Conservation (phyloP, 2,329 filamentous ascomycete genomes). For the Coniella lustricola region DNA sequence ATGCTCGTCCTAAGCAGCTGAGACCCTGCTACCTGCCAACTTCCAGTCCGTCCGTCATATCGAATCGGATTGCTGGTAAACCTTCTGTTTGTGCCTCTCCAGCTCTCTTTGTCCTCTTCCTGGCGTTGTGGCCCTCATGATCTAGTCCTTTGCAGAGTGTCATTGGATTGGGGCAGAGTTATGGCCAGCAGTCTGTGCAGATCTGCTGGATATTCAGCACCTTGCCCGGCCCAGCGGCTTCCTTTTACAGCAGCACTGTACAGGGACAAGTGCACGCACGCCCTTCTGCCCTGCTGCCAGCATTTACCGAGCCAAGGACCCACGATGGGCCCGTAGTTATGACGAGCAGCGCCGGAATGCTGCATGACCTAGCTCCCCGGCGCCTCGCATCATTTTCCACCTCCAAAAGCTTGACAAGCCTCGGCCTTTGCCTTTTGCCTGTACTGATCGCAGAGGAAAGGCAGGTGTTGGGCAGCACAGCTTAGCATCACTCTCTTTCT, state of each 20-base stretch:
- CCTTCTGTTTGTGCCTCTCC: too few relatives aligned
- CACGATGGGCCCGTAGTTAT: slow-evolving; percentile 5
- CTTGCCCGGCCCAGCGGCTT: too few relatives aligned
- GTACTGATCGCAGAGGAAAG: background rate
- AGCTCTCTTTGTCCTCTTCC: too few relatives aligned
- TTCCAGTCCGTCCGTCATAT: too few relatives aligned
- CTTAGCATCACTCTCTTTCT: background rate
- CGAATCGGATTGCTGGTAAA: too few relatives aligned
- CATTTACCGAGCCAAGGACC: background rate
- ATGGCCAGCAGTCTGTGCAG: too few relatives aligned
- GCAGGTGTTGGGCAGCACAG: background rate
- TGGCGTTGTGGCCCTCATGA: too few relatives aligned
- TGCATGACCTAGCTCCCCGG: background rate
- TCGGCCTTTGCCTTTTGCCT: background rate
- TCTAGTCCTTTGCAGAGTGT: too few relatives aligned
- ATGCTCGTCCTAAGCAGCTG: too few relatives aligned
- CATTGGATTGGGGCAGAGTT: too few relatives aligned
- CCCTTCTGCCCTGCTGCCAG: background rate
- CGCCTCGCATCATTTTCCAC: background rate
- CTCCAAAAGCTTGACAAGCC: slow-evolving; percentile 6
- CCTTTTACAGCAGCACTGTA: background rate
- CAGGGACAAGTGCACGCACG: background rate
- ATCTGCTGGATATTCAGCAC: too few relatives aligned
- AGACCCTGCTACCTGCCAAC: too few relatives aligned
- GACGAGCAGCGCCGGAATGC: slow-evolving; percentile 12